Base-by-base conservation (phyloP, 1,284 basidiomycete species). In the Salmacisia buchloeana region DNA sequence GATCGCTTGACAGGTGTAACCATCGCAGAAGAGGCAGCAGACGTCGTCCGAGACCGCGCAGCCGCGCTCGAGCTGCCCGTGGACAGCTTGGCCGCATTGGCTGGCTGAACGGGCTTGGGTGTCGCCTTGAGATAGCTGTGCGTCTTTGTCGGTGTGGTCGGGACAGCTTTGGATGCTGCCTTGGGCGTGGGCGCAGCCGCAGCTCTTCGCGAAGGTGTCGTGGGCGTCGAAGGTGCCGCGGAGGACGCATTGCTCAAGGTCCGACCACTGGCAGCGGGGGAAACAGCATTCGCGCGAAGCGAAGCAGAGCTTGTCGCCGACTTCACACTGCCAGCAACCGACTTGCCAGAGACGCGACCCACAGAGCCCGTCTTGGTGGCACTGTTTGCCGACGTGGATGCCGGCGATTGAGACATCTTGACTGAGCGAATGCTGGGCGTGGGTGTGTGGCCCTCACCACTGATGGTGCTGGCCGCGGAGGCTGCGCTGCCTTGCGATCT, bases 101-200 rank as follows among this genome's bases (percentile, higher is more conserved):
- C 64, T 64, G 33, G 65, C 45, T 0, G 67, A 63, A 13, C 66
- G 3, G 70, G 70, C n/a, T 63, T 63, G 1, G 70, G 70, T 1
- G 68, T 72, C 0, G 70, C 69, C 15, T 67, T 65, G 2, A 72
- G 41, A 60, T 66, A 72, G 21, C 63, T 63, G 13, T 64, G 63
- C 12, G 68, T 71, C 27, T 62, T 38, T 18, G 59, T 34, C 13
- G 66, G 63, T 6, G 59, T 45, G 18, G 49, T 49, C 49, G 69
- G 67, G 49, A 12, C 27, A 13, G 18, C 41, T 43, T 15, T n/a
- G 7, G 41, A 15, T 21, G 41, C 49, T 15, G 49, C 49, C 34
- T 54, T 54, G 29, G 49, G 49, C 6, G 49, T 54, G 21, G 27
- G 10, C 7, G 25, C 38, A 29, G 31, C n/a, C 7, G 45, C 25